These are phyloP conservation scores for Neltuma alba DNA, from an alignment of 306 rosid species.

Conservation along the genomic window DNA sequence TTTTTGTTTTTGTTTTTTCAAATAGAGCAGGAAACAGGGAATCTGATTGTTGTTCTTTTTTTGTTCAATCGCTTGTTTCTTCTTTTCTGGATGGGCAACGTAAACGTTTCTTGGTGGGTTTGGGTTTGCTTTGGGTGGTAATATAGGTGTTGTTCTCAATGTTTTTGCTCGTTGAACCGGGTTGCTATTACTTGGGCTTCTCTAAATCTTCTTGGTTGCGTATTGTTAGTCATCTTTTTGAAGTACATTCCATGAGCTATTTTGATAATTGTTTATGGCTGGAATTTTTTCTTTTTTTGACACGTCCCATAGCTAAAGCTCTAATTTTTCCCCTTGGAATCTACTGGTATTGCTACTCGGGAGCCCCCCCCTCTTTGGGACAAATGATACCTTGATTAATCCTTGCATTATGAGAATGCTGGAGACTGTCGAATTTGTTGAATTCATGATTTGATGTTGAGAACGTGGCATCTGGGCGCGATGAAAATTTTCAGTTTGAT, in stretches of 20 bases:
- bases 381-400: conserved; percentile 11
- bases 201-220: background rate
- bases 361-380: background rate
- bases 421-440: background rate
- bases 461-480: background rate
- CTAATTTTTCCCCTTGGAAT: background rate
- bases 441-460: conserved; percentile 8
- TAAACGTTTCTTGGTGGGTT: background rate
- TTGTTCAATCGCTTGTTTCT: background rate
- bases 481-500: background rate
- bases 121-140: background rate
- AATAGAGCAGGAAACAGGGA: background rate
- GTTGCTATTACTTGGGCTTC: background rate
- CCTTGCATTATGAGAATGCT: background rate
- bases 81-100: background rate
- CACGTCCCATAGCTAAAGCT: background rate
- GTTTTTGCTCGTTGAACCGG: background rate
- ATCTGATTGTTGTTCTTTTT: background rate
- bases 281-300: background rate
- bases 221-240: background rate
- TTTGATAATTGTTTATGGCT: background rate
- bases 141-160: background rate
- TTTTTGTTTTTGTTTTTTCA: background rate
- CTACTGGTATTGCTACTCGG: background rate
- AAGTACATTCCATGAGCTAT: background rate